These are phyloP conservation scores for Phyllosticta paracitricarpa DNA, from an alignment of 2,329 filamentous ascomycete genomes.

Conservation along the genomic window DNA sequence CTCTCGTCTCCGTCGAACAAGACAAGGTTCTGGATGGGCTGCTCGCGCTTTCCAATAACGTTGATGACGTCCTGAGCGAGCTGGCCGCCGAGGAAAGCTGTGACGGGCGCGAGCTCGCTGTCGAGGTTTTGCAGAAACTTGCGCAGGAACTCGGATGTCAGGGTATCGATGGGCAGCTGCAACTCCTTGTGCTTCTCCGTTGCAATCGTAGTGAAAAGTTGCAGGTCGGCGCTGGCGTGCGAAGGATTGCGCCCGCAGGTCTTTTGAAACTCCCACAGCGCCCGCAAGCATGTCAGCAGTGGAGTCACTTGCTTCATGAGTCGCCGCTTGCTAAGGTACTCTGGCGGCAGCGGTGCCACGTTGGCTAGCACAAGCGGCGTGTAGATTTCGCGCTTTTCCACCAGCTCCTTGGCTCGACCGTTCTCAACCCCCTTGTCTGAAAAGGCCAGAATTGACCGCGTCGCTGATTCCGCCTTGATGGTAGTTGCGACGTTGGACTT, in stretches of 20 bases:
- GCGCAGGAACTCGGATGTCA: constrained; percentile 55
- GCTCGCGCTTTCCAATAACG: constrained; percentile 79
- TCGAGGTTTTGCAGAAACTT: constrained; percentile 80
- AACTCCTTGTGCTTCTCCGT: constrained; percentile 66
- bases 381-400: constrained; percentile 87
- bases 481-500: constrained; percentile 59
- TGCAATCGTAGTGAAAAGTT: constrained; percentile 66
- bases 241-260: constrained; percentile 32
- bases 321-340: constrained; percentile 59
- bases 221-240: constrained; percentile 55
- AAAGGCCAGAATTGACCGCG: constrained; percentile 63
- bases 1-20: constrained; percentile 80
- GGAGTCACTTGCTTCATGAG: constrained; percentile 69
- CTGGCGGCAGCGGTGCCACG: constrained; percentile 56
- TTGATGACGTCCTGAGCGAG: constrained; percentile 97
- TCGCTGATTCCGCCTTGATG: constrained; percentile 61
- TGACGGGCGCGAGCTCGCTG: constrained; percentile 74
- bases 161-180: constrained; percentile 34
- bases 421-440: constrained; percentile 53
- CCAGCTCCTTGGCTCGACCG: constrained; percentile 65
- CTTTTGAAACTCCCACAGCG: constrained; percentile 79
- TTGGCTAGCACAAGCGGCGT: constrained; percentile 82
- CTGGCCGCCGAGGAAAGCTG: constrained; percentile 80
- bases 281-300: constrained; percentile 73
- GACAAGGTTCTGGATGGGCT: constrained; percentile 91